Base-by-base conservation (phyloP, 768 basidiomycete species). In the Trametopsis cervina region DNA sequence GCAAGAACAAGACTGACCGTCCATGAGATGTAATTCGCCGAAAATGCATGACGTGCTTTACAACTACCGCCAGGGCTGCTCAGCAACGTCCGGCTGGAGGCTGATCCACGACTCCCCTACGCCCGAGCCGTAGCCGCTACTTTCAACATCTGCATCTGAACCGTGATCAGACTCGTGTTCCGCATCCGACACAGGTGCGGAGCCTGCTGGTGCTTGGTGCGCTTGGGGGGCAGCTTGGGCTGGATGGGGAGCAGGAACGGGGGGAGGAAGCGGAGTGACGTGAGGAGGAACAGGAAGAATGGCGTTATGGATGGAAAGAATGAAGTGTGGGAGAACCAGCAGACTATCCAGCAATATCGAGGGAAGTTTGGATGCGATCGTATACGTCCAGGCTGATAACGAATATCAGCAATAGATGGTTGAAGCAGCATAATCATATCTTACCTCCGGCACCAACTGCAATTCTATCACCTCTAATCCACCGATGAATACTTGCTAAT, bases 371-470 rank as follows among this genome's bases (percentile, higher is more conserved):
- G 88, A 88, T 4, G 85, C 86, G 20, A 82, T 41, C 43, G 72
- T 71, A 56, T 89, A 89, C 4, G 86, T 87, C 26, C 69, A 66
- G 4, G 86, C 89, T 87, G 55, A 9, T 21, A 20, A 35, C 15
- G 23, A 21, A 33, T 21, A 25, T 24, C n/a, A n/a, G n/a, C n/a
- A n/a, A n/a, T n/a, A n/a, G n/a, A n/a, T n/a, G n/a, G n/a, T n/a
- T n/a, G n/a, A n/a, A n/a, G 40, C 13, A 45, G 33, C 4, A 44
- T 15, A 15, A 18, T 21, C 0, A 25, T 17, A n/a, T 65, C 77
- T 57, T 58, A 90, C 88, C 86, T 64, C 89, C 89, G 43, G 89
- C 83, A 49, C 89, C 89, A 47, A 91, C 67, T 17, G 80, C 75
- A 57, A 87, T 77, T 29, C 85, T 66, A 46, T 86, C 77, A 2